phyloP scores from a whole-genome alignment of 805 yeast genomes.

The Lipomyces sp. region DNA sequence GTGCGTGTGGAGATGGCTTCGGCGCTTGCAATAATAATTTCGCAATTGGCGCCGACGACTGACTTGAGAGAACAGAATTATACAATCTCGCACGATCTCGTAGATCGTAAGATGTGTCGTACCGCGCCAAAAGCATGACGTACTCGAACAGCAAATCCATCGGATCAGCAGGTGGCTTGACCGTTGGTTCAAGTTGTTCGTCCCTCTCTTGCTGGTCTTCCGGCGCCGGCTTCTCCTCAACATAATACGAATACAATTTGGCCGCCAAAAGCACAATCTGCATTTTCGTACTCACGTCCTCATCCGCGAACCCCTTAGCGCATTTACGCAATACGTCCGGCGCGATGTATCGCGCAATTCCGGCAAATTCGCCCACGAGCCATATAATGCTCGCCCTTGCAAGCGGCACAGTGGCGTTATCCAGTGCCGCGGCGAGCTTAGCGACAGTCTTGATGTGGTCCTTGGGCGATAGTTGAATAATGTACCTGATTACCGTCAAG shows the following conservation, averaged over 20 bases:
- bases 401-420: conserved; percentile 42
- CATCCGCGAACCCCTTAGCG: conserved; percentile 58
- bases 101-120: conserved; percentile 75
- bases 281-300: conserved; percentile 62
- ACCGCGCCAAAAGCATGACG: conserved; percentile 66
- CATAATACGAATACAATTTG: conserved; percentile 64
- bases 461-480: conserved; percentile 67
- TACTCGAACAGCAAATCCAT: conserved; percentile 62
- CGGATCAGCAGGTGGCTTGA: conserved; percentile 43
- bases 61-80: conserved; percentile 60
- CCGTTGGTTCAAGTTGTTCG: conserved; percentile 27
- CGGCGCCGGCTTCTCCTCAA: conserved; percentile 49
- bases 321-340: conserved; percentile 76
- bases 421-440: conserved; percentile 45
- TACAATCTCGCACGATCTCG: conserved; percentile 85
- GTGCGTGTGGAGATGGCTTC: conserved; percentile 61
- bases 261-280: conserved; percentile 77
- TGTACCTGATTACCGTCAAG: conserved; percentile 70
- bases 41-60: conserved; percentile 63
- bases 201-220: conserved; percentile 37
- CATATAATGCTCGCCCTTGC: conserved; percentile 87
- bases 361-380: conserved; percentile 84
- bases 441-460: conserved; percentile 61
- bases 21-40: conserved; percentile 75
- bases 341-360: conserved; percentile 55